Conservation (phyloP, 805 yeast genomes). For the Trichomonascus vanleenenianus region DNA sequence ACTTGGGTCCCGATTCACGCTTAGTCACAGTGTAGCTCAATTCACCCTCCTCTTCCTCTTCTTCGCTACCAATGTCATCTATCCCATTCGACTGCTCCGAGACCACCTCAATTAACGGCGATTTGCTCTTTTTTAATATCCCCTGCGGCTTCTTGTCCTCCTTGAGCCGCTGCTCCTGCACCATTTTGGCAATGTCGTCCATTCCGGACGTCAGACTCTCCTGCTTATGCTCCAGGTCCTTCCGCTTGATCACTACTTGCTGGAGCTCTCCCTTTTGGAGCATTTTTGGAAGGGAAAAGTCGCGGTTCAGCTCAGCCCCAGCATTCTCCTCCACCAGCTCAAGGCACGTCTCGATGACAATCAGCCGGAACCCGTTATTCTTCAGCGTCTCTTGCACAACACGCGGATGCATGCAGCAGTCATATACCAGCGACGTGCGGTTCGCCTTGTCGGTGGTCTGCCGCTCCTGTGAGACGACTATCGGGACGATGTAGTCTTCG, state of each 20-base stretch:
- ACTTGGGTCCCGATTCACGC: not conserved
- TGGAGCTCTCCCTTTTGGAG: constrained; percentile 55
- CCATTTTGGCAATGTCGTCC: constrained; percentile 19
- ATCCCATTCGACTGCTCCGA: not conserved
- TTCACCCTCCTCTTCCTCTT: not conserved
- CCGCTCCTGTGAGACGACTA: constrained; percentile 54
- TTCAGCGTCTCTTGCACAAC: constrained; percentile 56
- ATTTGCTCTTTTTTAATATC: not conserved
- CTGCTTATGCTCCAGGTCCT: constrained; percentile 1
- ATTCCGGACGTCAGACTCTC: constrained; percentile 19
- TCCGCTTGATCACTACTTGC: constrained; percentile 27
- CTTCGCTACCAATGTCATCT: not conserved
- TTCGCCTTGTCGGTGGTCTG: constrained; percentile 60
- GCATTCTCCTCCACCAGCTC: constrained; percentile 63
- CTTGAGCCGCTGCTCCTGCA: not conserved
- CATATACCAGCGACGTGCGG: constrained; percentile 53
- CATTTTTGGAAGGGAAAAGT: constrained; percentile 62
- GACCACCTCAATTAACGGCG: not conserved
- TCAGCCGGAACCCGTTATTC: constrained; percentile 52
- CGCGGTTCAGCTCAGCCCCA: constrained; percentile 50
- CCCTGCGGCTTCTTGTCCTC: not conserved
- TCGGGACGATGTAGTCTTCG: constrained; percentile 81
- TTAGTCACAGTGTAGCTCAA: not conserved
- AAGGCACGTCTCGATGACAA: constrained; percentile 75
- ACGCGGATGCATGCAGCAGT: constrained; percentile 65